Evolutionary conservation across 148 eudicot species (phyloP).

Genomic region (Amaranthus cruentus): DNA sequence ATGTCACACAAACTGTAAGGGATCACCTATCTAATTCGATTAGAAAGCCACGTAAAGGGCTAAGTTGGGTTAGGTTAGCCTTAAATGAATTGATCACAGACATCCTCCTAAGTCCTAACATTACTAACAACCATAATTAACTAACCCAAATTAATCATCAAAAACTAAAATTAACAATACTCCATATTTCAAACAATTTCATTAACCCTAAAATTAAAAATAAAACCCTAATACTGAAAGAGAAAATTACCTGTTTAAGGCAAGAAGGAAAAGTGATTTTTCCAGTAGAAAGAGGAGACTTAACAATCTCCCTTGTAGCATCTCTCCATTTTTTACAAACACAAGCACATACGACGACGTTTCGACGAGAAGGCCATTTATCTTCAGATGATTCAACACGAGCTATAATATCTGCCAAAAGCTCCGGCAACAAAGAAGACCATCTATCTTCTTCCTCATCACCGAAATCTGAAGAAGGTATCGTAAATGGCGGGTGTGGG

Average conservation of each 20-base stretch:
- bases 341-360: constrained; percentile 72
- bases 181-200: neutral
- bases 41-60: too few relatives aligned
- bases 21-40: too few relatives aligned
- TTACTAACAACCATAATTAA: too few relatives aligned
- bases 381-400: constrained; percentile 73
- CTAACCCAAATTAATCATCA: neutral
- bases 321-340: constrained; percentile 83
- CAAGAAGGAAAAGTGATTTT: constrained; percentile 83
- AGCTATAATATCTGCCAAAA: constrained; percentile 62
- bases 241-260: constrained; percentile 59
- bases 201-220: neutral
- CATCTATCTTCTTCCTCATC: constrained; percentile 29
- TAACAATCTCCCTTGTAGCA: constrained; percentile 52
- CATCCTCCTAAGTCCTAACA: too few relatives aligned
- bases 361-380: constrained; percentile 66
- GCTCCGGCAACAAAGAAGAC: constrained; percentile 70
- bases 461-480: too few relatives aligned
- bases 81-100: too few relatives aligned
- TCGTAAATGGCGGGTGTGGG: constrained; percentile 10
- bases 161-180: neutral
- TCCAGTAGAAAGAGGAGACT: constrained; percentile 35
- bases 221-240: neutral
- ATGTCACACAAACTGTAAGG: too few relatives aligned
- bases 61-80: too few relatives aligned